Base-by-base conservation (phyloP, 2,329 filamentous ascomycete species). In the Epichloe sp. region DNA sequence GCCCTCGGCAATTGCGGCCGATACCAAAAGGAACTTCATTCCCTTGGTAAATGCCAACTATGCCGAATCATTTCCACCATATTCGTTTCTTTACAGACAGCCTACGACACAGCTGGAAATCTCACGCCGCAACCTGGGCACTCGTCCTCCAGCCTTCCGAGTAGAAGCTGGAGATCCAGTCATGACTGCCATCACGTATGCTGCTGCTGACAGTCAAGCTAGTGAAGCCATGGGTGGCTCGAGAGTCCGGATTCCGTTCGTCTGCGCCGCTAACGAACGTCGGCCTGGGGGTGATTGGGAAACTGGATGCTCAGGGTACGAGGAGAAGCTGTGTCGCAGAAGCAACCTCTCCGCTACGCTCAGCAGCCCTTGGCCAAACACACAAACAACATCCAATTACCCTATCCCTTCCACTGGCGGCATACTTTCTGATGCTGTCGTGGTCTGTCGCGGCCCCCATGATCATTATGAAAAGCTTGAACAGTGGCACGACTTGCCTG, bases 241-340 rank as follows among this genome's bases (percentile, higher is more conserved):
- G 35, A 59, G 66, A 47, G 59, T 69, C 38, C 65, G 69, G 3
- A 75, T 86, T 51, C 80, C 83, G 0, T 82, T 87, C 53, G 78
- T 88, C 55, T 87, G 84, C 57, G 78, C 81, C 51, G 86, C 86
- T 46, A 87, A 89, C 66, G 85, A 89, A 63, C 85, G 83, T 61
- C 75, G 83, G 38, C 76, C 85, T 0, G 86, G 86, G 10, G 86
- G 86, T n/a, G 85, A 89, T 62, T 90, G 86, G 86, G 85, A 88
- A 59, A 84, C 76, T 6, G 75, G 74, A 54, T 72, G 68, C 12
- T 63, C 68, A 3, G 69, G 70, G 36, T 71, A 71, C 54, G 70
- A 72, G 68, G 86, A 89, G 65, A 83, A 83, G 57, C 76, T 90
- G 38, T 86, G 85, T 60, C 76, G 85, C 54, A 75, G 86, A 58